These are phyloP conservation scores for Saccharomycopsis phalli DNA, from an alignment of 1,139 yeast genomes.

Conservation along the genomic window DNA sequence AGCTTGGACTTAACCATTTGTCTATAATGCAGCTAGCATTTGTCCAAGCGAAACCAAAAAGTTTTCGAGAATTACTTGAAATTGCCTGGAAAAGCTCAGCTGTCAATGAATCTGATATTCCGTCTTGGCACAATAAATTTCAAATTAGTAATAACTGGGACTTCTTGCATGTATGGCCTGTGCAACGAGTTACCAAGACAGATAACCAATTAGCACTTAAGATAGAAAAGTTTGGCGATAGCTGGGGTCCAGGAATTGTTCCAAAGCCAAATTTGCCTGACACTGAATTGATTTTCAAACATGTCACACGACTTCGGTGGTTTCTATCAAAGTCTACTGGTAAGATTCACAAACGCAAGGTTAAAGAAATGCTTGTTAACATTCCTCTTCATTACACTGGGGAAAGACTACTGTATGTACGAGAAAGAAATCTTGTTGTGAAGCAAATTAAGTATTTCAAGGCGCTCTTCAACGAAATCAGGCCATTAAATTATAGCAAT, in stretches of 20 bases:
- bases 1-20: conserved; percentile 7
- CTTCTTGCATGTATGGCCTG: conserved; percentile 12
- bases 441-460: conserved; percentile 6
- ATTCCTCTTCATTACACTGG: conserved; percentile 11
- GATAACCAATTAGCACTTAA: neutral
- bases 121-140: conserved; percentile 9
- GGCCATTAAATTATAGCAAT: neutral
- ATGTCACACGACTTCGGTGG: neutral
- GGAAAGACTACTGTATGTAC: conserved; percentile 2
- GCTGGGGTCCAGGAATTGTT: conserved; percentile 1
- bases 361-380: conserved; percentile 1
- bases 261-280: neutral
- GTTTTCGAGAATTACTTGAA: conserved; percentile 1
- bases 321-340: neutral
- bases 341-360: conserved; percentile 7
- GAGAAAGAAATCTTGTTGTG: conserved; percentile 12
- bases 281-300: neutral
- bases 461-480: neutral
- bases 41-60: conserved; percentile 1
- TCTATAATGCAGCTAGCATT: conserved; percentile 4
- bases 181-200: neutral
- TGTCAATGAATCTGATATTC: conserved; percentile 1
- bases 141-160: conserved; percentile 1
- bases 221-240: conserved; percentile 2
- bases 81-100: conserved; percentile 4